A percentile compares a stretch with the other conserved stretches of the same genome.
Evolutionary conservation across 2,329 filamentous ascomycete genomes (phyloP).

Genomic region (Fonsecaea monophora): DNA sequence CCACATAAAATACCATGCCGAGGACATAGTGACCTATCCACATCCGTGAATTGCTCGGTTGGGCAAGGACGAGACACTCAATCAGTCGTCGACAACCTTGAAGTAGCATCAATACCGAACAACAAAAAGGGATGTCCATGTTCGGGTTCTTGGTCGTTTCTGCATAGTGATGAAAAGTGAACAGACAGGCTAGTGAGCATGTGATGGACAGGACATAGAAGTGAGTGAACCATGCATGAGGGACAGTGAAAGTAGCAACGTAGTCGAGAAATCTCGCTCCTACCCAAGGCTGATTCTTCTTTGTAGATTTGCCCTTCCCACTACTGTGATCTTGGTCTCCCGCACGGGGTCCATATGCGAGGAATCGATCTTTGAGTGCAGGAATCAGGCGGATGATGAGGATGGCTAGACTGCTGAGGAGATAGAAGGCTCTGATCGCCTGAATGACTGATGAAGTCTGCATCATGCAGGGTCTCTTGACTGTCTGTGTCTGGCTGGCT

Average conservation of each 20-base stretch:
- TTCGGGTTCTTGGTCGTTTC: constrained; percentile 48
- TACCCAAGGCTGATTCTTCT: constrained; percentile 7
- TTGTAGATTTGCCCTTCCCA: not conserved
- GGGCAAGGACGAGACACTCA: constrained; percentile 69
- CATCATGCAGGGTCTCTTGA: constrained; percentile 4
- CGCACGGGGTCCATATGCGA: constrained; percentile 65
- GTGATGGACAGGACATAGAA: constrained; percentile 79
- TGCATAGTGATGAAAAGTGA: constrained; percentile 45
- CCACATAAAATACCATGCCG: constrained; percentile 77
- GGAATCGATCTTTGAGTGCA: constrained; percentile 61
- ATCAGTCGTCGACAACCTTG: constrained; percentile 78
- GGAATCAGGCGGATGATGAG: constrained; percentile 60
- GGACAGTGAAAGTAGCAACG: constrained; percentile 67
- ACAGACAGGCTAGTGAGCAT: constrained; percentile 75
- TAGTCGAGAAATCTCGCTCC: constrained; percentile 53
- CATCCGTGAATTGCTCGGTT: constrained; percentile 77
- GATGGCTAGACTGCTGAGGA: constrained; percentile 47
- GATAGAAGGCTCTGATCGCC: constrained; percentile 36
- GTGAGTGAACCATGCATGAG: constrained; percentile 86
- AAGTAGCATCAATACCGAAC: constrained; percentile 74
- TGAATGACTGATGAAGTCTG: constrained; percentile 18
- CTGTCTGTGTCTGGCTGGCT: not conserved
- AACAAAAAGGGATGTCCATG: constrained; percentile 58
- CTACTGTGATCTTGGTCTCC: not conserved
- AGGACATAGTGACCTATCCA: constrained; percentile 82